Evolutionary conservation across 306 rosid species (phyloP).

Genomic region (Cicer yamashitae): DNA sequence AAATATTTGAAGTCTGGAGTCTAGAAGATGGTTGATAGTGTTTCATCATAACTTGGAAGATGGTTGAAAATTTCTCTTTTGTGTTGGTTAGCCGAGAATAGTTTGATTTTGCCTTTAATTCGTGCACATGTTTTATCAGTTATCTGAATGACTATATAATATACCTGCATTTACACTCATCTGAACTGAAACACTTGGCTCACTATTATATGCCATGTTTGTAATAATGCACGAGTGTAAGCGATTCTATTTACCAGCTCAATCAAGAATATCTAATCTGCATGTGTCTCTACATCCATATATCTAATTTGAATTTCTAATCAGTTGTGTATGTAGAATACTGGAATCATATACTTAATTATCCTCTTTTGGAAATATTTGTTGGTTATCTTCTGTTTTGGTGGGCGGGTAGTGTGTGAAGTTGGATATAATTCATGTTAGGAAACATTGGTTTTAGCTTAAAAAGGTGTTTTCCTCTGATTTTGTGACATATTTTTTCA

Average conservation of each 20-base stretch:
- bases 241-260: slow-evolving; percentile 25
- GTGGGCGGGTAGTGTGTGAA: background rate
- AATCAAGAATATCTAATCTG: slow-evolving; percentile 4
- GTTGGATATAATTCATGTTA: slow-evolving; percentile 25
- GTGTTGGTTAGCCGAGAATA: background rate
- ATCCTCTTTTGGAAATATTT: background rate
- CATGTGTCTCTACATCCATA: slow-evolving; percentile 6
- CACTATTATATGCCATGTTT: background rate
- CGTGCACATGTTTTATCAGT: background rate
- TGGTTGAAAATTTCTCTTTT: background rate
- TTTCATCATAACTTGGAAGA: slow-evolving; percentile 8
- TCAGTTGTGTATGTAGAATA: background rate
- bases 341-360: background rate
- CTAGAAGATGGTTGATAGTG: slow-evolving; percentile 1
- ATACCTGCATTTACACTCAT: background rate
- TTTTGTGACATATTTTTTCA: slow-evolving; percentile 33
- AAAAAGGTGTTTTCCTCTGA: slow-evolving; percentile 3
- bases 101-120: background rate
- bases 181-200: slow-evolving; percentile 12
- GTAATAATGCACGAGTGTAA: background rate
- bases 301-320: slow-evolving; percentile 18
- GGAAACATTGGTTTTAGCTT: slow-evolving; percentile 29
- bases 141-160: background rate
- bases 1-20: slow-evolving; percentile 9
- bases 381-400: background rate